A percentile compares a stretch with the other conserved stretches of the same genome.
These are phyloP conservation scores for Alternaria novae-zelandiae DNA, from an alignment of 2,329 filamentous ascomycete genomes.

Conservation along the genomic window DNA sequence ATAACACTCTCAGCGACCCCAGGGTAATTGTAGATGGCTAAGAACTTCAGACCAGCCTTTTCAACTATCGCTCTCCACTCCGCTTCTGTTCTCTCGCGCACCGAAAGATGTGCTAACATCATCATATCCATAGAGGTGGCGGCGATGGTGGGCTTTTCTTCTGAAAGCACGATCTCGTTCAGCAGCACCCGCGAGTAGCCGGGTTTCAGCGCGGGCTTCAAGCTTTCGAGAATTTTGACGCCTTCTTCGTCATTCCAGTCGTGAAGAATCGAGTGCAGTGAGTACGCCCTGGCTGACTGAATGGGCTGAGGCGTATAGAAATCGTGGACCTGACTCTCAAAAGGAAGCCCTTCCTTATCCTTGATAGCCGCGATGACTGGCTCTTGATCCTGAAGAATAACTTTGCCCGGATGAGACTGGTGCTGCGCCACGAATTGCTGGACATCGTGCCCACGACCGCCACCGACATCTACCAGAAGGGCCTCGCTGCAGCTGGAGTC, in stretches of 20 bases:
- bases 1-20: conserved; percentile 25
- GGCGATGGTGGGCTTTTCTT: conserved; percentile 11
- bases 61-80: conserved; percentile 15
- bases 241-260: conserved; percentile 28
- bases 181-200: conserved; percentile 24
- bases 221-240: conserved; percentile 22
- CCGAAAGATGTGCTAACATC: conserved; percentile 18
- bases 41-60: conserved; percentile 12
- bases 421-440: conserved; percentile 33
- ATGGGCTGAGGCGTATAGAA: conserved; percentile 57
- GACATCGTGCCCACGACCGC: conserved; percentile 52
- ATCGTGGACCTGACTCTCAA: conserved; percentile 46
- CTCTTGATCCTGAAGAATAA: conserved; percentile 59
- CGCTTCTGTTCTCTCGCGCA: conserved; percentile 14
- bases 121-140: conserved; percentile 23
- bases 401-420: conserved; percentile 48
- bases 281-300: conserved; percentile 45
- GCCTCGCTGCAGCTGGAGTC: conserved; percentile 15
- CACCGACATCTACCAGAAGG: conserved; percentile 55
- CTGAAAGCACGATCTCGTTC: conserved; percentile 20
- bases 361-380: conserved; percentile 37
- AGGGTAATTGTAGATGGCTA: conserved; percentile 15
- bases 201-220: conserved; percentile 18
- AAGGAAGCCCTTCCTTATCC: conserved; percentile 38
- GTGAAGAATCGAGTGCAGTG: conserved; percentile 28